Conservation (phyloP, 2,329 filamentous ascomycete genomes). For the Didymella segeticola region DNA sequence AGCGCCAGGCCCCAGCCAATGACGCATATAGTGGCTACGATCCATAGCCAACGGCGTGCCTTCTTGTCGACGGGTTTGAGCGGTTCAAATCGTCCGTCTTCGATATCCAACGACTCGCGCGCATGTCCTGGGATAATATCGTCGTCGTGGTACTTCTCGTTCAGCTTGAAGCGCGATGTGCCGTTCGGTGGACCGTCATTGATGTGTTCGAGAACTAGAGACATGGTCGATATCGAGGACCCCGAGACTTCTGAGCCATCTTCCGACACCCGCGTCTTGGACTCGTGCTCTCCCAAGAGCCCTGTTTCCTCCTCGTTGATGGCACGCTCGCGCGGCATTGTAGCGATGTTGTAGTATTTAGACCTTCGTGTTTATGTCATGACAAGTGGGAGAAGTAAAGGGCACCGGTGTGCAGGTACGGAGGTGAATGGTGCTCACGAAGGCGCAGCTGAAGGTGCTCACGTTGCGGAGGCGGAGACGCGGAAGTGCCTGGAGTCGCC, state of each 20-base stretch:
- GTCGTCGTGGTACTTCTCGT: slow-evolving; percentile 51
- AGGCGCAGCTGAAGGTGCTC: slow-evolving; percentile 10
- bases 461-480: slow-evolving; percentile 31
- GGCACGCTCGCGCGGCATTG: slow-evolving; percentile 45
- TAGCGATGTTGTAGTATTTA: slow-evolving; percentile 11
- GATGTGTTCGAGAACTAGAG: slow-evolving; percentile 80
- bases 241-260: slow-evolving; percentile 60
- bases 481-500: slow-evolving; percentile 38
- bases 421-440: background rate
- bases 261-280: slow-evolving; percentile 40
- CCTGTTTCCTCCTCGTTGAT: slow-evolving; percentile 54
- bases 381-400: background rate
- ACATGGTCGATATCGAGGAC: slow-evolving; percentile 84
- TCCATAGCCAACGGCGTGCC: slow-evolving; percentile 67
- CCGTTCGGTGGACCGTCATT: slow-evolving; percentile 59
- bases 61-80: slow-evolving; percentile 68
- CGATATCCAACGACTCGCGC: slow-evolving; percentile 58
- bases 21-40: slow-evolving; percentile 66
- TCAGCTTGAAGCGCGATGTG: slow-evolving; percentile 34
- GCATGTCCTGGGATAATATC: slow-evolving; percentile 53
- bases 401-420: background rate
- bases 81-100: slow-evolving; percentile 56
- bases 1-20: slow-evolving; percentile 74
- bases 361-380: slow-evolving; percentile 24
- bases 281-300: slow-evolving; percentile 50